A percentile compares a stretch with the other conserved stretches of the same genome.
Evolutionary conservation across 2,329 filamentous ascomycete species (phyloP).

Genomic region (Fusarium napiforme): DNA sequence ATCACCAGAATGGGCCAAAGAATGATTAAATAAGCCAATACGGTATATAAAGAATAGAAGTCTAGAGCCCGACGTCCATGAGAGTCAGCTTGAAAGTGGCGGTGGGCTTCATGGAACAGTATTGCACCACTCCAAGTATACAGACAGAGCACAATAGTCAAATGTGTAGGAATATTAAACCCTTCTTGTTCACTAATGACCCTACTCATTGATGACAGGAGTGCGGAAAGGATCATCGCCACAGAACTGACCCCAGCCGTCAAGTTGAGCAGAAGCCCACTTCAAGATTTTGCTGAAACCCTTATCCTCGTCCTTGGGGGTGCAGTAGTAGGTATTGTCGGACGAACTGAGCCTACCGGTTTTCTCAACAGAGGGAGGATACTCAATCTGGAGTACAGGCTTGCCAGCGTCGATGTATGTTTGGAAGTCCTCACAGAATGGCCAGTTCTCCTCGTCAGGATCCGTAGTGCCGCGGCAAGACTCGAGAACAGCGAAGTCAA

Average conservation of each 20-base stretch:
- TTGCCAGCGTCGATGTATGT: conserved; percentile 44
- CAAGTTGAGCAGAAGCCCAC: conserved; percentile 47
- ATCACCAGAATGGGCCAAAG: not conserved
- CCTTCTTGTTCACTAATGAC: not conserved
- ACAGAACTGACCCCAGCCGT: conserved; percentile 50
- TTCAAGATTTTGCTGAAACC: conserved; percentile 49
- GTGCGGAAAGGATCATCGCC: conserved; percentile 41
- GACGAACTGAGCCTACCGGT: conserved; percentile 38
- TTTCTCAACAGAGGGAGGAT: conserved; percentile 44
- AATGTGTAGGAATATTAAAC: not conserved
- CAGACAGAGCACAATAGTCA: not conserved
- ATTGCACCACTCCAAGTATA: not conserved
- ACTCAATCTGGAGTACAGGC: conserved; percentile 51
- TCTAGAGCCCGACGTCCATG: not conserved
- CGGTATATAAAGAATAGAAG: not conserved
- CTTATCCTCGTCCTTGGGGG: conserved; percentile 39
- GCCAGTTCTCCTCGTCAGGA: conserved; percentile 24
- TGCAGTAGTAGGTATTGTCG: conserved; percentile 45
- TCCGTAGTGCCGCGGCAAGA: conserved; percentile 47
- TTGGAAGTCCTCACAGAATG: conserved; percentile 48
- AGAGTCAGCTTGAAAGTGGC: not conserved
- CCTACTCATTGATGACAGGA: conserved; percentile 35
- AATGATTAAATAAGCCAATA: not conserved
- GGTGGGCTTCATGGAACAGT: not conserved
- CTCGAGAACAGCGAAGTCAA: conserved; percentile 52